Evolutionary conservation across 1,284 basidiomycete species (phyloP).

Genomic region (Marasmius tenuissimus): DNA sequence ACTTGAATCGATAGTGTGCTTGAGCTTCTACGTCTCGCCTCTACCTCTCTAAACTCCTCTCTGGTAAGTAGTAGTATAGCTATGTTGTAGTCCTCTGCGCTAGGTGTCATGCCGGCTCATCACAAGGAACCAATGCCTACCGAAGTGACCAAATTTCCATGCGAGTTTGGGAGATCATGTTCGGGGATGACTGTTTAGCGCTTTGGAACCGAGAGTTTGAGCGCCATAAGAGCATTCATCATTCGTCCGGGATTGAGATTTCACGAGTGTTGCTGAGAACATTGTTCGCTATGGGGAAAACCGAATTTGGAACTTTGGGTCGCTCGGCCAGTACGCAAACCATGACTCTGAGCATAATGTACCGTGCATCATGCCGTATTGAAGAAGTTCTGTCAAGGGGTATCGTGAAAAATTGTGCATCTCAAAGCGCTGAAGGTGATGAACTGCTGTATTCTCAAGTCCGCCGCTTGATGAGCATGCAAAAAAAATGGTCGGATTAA

Average conservation of each 20-base stretch:
- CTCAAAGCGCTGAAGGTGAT: conserved; percentile 50
- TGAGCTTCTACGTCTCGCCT: too few relatives aligned
- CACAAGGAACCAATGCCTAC: conserved; percentile 66
- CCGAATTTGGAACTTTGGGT: conserved; percentile 65
- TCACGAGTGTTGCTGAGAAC: conserved; percentile 49
- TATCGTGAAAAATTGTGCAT: conserved; percentile 54
- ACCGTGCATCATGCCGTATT: too few relatives aligned
- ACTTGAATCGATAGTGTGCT: too few relatives aligned
- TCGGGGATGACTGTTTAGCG: conserved; percentile 69
- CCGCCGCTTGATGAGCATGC: background rate
- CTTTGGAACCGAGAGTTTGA: conserved; percentile 60
- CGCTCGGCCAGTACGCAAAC: conserved; percentile 59
- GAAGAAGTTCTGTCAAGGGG: conserved; percentile 42
- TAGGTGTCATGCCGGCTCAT: too few relatives aligned
- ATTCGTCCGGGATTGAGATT: conserved; percentile 48
- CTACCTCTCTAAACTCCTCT: too few relatives aligned
- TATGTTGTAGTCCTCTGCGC: too few relatives aligned
- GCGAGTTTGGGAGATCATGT: conserved; percentile 58
- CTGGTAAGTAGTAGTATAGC: too few relatives aligned
- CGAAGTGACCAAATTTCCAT: conserved; percentile 52
- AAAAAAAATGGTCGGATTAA: conserved; percentile 46
- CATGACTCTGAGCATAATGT: too few relatives aligned
- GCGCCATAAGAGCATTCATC: background rate
- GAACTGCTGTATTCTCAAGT: background rate
- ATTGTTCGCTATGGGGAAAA: conserved; percentile 65